These are phyloP conservation scores for Galerina marginata DNA, from an alignment of 768 basidiomycete genomes.

Conservation along the genomic window DNA sequence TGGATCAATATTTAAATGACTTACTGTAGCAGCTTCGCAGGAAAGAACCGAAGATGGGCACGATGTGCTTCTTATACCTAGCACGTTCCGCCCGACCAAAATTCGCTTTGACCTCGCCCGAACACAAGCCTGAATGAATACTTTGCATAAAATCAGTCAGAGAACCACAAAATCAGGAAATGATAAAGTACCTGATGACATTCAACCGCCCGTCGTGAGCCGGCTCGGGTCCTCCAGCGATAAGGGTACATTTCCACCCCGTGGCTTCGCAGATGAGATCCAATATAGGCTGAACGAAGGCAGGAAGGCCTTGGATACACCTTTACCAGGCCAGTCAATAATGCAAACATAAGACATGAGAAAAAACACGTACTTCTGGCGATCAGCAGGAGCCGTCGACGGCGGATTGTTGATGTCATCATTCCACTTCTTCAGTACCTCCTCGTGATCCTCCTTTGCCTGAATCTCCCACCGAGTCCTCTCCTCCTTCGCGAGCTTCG, in stretches of 20 bases:
- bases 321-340: conserved; percentile 2
- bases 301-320: conserved; percentile 6
- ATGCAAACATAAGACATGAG: neutral
- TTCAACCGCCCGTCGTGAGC: conserved; percentile 15
- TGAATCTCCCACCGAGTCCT: neutral
- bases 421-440: neutral
- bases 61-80: neutral
- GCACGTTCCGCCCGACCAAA: neutral
- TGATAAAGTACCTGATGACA: conserved; percentile 11
- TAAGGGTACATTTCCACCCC: conserved; percentile 14
- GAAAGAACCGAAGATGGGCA: neutral
- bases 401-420: neutral
- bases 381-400: neutral
- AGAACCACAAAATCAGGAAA: neutral
- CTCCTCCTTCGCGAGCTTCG: neutral
- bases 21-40: neutral
- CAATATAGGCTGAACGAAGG: conserved; percentile 13
- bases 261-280: conserved; percentile 14
- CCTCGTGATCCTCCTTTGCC: conserved; percentile 4
- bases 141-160: neutral
- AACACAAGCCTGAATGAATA: neutral
- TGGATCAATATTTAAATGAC: neutral
- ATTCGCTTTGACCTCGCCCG: neutral
- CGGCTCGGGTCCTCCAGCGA: conserved; percentile 20
- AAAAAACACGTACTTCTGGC: conserved; percentile 8